Evolutionary conservation across 1,284 basidiomycete genomes (phyloP), one percentile per base, ranked within the genome.

Genomic region (Volvariella surrecta): DNA sequence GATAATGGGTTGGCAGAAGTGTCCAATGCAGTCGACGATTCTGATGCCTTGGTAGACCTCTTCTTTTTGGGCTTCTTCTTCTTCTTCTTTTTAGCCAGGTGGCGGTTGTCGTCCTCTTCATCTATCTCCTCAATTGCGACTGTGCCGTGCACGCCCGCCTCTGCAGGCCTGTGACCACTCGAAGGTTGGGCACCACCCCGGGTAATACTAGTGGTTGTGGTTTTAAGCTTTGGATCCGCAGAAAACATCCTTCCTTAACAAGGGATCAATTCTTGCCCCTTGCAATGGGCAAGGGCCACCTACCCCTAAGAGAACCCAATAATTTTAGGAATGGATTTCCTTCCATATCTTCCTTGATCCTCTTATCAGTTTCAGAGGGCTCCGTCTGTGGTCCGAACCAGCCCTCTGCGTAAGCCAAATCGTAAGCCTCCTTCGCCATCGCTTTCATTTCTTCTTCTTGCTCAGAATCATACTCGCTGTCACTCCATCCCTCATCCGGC

Each of bases 261-360:
- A 22, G 39, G 31, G 31, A 48, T 19, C 54, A 39, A 20, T 48
- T 6, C 44, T 7, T 34, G 37, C 17, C 35, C 11, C 18, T 11
- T 18, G 18, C 41, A 24, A 11, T 35, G 20, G 45, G 8, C 18
- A 4, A 17, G 19, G 34, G 39, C 15, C 32, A 53, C 59, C 32
- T 51, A 79, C 84, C 86, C 74, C 79, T 70, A 44, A 89, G 56
- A 11, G 79, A 79, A 16, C 78, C 78, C 48, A 89, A 62, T 28
- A 87, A 57, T 57, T 79, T 85, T 54, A 87, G 58, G 58, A 89
- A 85, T 0, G 84, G 81, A 52, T 88, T 89, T 11, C 67, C 73
- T 56, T 78, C 79, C 43, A 69, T 65, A 43, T 76, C 74, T 41
- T 77, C 71, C 28, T 60, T 50, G n/a, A 48, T 39, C 32, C 62